phyloP scores from a whole-genome alignment of 2,329 filamentous ascomycete genomes.

The Fusarium anguioides region DNA sequence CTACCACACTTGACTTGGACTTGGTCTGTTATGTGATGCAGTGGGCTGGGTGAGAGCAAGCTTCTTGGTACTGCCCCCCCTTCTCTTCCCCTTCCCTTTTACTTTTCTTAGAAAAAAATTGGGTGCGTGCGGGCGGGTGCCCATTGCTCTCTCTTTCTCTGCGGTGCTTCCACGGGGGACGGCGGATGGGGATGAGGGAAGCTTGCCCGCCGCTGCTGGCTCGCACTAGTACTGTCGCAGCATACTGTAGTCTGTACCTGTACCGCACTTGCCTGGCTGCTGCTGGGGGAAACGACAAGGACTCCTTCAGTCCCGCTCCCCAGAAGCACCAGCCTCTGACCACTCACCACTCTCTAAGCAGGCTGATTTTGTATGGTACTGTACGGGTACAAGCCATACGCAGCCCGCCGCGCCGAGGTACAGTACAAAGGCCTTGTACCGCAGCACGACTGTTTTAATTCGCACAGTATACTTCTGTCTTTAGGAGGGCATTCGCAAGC shows the following conservation, averaged over 20 bases:
- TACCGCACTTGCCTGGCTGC: conserved; percentile 36
- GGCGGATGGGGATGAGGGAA: background rate
- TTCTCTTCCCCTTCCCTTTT: background rate
- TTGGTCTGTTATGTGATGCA: conserved; percentile 38
- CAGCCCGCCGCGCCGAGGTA: conserved; percentile 50
- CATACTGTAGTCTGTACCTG: conserved; percentile 27
- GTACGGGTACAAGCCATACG: conserved; percentile 52
- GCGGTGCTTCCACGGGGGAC: conserved; percentile 22
- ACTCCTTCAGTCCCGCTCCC: conserved; percentile 30
- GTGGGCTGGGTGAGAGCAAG: conserved; percentile 39
- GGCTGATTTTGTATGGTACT: conserved; percentile 50
- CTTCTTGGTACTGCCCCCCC: conserved; percentile 16
- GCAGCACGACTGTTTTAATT: conserved; percentile 3
- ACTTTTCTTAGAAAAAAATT: conserved; percentile 40
- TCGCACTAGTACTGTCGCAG: conserved; percentile 42
- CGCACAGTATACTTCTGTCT: conserved; percentile 53
- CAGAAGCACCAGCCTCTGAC: conserved; percentile 35
- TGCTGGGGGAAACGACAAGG: conserved; percentile 34
- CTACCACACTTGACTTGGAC: conserved; percentile 38
- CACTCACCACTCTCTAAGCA: conserved; percentile 39
- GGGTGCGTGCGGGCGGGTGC: conserved; percentile 36
- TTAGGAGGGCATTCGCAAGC: conserved; percentile 39
- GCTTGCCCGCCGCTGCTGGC: conserved; percentile 24
- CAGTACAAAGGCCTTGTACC: conserved; percentile 52
- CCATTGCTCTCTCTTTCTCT: conserved; percentile 18